These are phyloP conservation scores for Plasmodium yoelii DNA, from an alignment of 169 alveolate species.

Conservation along the genomic window DNA sequence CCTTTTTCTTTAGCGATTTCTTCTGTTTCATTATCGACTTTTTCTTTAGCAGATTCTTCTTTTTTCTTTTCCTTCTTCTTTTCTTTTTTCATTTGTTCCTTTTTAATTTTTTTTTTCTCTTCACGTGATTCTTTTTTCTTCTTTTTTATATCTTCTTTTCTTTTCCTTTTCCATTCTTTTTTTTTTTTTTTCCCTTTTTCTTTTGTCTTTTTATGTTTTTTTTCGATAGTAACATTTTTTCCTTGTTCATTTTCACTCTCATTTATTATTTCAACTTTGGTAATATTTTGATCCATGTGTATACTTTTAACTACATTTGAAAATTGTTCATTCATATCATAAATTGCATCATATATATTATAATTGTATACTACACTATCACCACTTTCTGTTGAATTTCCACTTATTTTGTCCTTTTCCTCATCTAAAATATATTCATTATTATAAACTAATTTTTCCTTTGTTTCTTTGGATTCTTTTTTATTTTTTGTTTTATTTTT, in stretches of 20 bases:
- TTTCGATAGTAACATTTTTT: neutral
- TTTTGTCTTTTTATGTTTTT: neutral
- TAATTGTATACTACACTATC: conserved; percentile 71
- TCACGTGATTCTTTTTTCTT: conserved; percentile 5
- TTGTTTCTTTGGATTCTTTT: neutral
- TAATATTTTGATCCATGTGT: neutral
- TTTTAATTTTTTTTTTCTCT: conserved; percentile 3
- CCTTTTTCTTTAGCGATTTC: neutral
- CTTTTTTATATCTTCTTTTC: conserved; percentile 17
- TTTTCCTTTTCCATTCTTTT: neutral
- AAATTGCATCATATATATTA: conserved; percentile 35
- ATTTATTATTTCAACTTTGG: neutral
- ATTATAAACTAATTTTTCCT: neutral
- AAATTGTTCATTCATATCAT: conserved; percentile 53
- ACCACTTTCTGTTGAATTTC: conserved; percentile 22
- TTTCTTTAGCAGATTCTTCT: neutral
- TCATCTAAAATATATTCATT: neutral
- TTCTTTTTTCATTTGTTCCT: neutral
- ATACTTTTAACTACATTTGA: conserved; percentile 59
- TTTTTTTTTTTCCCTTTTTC: conserved; percentile 11
- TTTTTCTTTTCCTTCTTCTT: neutral
- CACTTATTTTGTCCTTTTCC: conserved; percentile 11
- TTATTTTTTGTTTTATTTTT: conserved; percentile 11
- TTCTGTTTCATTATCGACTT: neutral
- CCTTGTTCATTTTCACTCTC: conserved; percentile 9